phyloP scores from a whole-genome alignment of 495 filamentous ascomycete species.

The Hypoxylon rickii region DNA sequence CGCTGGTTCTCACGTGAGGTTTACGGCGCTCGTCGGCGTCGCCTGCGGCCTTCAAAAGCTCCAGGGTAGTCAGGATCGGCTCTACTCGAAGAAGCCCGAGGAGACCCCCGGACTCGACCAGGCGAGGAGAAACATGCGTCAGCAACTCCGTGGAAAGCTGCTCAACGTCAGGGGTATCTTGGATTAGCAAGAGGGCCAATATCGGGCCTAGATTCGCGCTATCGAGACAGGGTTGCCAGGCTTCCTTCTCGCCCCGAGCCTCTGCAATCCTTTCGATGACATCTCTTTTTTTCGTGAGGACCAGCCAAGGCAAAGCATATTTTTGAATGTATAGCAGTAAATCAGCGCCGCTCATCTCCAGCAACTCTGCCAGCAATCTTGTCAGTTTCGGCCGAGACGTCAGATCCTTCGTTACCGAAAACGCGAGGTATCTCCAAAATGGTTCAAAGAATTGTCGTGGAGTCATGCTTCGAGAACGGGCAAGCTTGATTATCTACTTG shows the following conservation, averaged over 20 bases:
- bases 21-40: slow-evolving; percentile 68
- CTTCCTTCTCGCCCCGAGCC: slow-evolving; percentile 61
- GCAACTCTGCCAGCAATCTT: slow-evolving; percentile 76
- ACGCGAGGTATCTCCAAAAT: slow-evolving; percentile 83
- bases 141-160: slow-evolving; percentile 70
- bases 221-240: slow-evolving; percentile 50
- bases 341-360: slow-evolving; percentile 70
- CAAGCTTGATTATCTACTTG: slow-evolving; percentile 61
- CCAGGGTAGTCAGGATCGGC: slow-evolving; percentile 72
- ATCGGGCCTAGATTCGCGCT: slow-evolving; percentile 76
- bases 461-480: slow-evolving; percentile 61
- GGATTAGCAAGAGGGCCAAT: slow-evolving; percentile 75
- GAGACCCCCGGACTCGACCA: slow-evolving; percentile 64
- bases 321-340: slow-evolving; percentile 79
- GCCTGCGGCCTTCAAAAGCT: slow-evolving; percentile 81
- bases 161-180: slow-evolving; percentile 69
- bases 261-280: slow-evolving; percentile 80
- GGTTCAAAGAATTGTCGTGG: slow-evolving; percentile 74
- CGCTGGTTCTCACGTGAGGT: slow-evolving; percentile 42
- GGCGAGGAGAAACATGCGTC: slow-evolving; percentile 65
- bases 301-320: slow-evolving; percentile 82
- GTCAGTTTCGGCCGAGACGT: slow-evolving; percentile 78
- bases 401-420: slow-evolving; percentile 79
- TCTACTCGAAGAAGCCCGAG: slow-evolving; percentile 74
- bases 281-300: slow-evolving; percentile 74